Conservation (phyloP, 2,329 filamentous ascomycete genomes). For the Didymella lethalis region DNA sequence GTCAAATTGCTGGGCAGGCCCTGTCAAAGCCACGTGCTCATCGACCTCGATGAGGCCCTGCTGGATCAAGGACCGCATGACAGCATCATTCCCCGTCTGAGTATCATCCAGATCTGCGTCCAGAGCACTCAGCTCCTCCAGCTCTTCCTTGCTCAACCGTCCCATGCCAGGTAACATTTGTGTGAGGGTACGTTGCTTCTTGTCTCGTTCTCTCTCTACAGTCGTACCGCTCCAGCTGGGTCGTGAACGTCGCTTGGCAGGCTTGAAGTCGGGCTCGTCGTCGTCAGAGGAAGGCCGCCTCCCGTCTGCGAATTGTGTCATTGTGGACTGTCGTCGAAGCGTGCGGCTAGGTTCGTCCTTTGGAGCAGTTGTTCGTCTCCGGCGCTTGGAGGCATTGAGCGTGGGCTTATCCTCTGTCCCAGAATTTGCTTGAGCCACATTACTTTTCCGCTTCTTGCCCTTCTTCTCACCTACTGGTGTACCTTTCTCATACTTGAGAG, state of each 20-base stretch:
- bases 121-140: conserved; percentile 23
- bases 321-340: conserved; percentile 45
- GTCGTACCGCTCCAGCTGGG: conserved; percentile 32
- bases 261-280: conserved; percentile 38
- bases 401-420: conserved; percentile 19
- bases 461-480: conserved; percentile 7
- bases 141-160: conserved; percentile 21
- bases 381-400: conserved; percentile 30
- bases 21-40: no score
- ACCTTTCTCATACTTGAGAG: not conserved
- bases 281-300: conserved; percentile 29
- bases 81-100: conserved; percentile 22
- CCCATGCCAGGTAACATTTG: conserved; percentile 46
- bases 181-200: conserved; percentile 44
- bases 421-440: conserved; percentile 13
- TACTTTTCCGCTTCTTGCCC: conserved; percentile 31
- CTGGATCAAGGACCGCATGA: conserved; percentile 30
- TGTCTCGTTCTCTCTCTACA: conserved; percentile 26
- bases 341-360: conserved; percentile 24
- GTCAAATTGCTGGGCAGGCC: not conserved
- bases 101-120: conserved; percentile 27
- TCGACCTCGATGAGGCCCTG: conserved; percentile 22
- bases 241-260: conserved; percentile 29
- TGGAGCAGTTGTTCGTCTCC: conserved; percentile 16
- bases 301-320: conserved; percentile 46